phyloP scores from a whole-genome alignment of 192 early-diverging fungal genomes.

The Helicostylum pulchrum region DNA sequence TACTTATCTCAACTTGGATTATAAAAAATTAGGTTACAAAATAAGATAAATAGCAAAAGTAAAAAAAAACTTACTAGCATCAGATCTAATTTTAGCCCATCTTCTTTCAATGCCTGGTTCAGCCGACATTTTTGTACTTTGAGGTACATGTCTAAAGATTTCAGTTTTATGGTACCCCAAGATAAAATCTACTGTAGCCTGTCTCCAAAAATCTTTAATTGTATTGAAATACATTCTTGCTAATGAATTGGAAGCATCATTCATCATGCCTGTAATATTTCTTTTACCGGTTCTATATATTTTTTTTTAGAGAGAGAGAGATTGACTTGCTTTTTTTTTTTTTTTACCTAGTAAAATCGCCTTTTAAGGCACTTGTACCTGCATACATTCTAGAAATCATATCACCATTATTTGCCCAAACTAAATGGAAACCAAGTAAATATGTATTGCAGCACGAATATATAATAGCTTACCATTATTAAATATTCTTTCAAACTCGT shows the following conservation, averaged over 20 bases:
- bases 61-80: constrained; percentile 46
- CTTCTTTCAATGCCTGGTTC: constrained; percentile 40
- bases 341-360: constrained; percentile 65
- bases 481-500: constrained; percentile 62
- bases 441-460: neutral
- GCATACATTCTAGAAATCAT: constrained; percentile 74
- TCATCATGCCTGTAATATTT: constrained; percentile 69
- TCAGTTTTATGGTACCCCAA: constrained; percentile 43
- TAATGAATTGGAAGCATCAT: constrained; percentile 74
- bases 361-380: constrained; percentile 75
- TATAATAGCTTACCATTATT: constrained; percentile 38
- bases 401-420: constrained; percentile 84
- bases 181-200: constrained; percentile 54
- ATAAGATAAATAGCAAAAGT: too few species aligned
- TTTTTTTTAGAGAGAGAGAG: too few species aligned
- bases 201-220: constrained; percentile 71
- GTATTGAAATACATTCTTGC: constrained; percentile 74
- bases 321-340: too few species aligned
- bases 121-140: constrained; percentile 28
- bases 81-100: constrained; percentile 39
- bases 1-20: constrained; percentile 46
- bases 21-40: neutral
- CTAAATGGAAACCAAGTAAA: constrained; percentile 18
- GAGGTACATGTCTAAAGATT: constrained; percentile 32
- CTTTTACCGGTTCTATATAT: constrained; percentile 56